phyloP scores from a whole-genome alignment of 192 early-diverging fungal species.

The Podila horticola region DNA sequence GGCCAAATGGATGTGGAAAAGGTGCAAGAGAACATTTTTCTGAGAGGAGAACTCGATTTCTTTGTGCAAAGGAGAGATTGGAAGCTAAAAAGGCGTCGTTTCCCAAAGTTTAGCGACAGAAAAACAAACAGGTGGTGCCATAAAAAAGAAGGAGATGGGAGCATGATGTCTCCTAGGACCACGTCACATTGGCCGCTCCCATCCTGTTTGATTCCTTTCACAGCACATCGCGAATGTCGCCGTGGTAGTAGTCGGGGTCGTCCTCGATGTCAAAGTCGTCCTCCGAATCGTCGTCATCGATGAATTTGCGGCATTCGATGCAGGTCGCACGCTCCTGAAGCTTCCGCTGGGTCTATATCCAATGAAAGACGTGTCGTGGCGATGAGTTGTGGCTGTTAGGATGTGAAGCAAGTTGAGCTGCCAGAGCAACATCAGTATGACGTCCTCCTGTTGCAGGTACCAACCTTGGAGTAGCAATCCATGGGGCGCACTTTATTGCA shows the following conservation, averaged over 20 bases:
- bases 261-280: constrained; percentile 30
- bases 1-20: too few relatives aligned
- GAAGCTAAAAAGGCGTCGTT: too few relatives aligned
- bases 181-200: not conserved
- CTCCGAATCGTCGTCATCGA: constrained; percentile 38
- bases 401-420: too few relatives aligned
- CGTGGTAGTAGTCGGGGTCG: constrained; percentile 28
- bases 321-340: constrained; percentile 32
- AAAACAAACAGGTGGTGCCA: too few relatives aligned
- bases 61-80: too few relatives aligned
- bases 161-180: too few relatives aligned
- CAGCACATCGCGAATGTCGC: constrained; percentile 35
- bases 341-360: constrained; percentile 23
- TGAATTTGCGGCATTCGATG: constrained; percentile 28
- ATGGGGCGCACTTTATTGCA: not conserved
- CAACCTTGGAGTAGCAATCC: constrained; percentile 6
- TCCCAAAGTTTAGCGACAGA: too few relatives aligned
- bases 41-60: too few relatives aligned
- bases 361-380: not conserved
- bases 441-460: too few relatives aligned
- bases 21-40: too few relatives aligned
- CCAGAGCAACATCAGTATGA: too few relatives aligned
- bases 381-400: not conserved
- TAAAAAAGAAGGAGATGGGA: too few relatives aligned
- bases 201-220: not conserved